Evolutionary conservation across 768 basidiomycete species (phyloP).

Genomic region (Tremella mesenterica): DNA sequence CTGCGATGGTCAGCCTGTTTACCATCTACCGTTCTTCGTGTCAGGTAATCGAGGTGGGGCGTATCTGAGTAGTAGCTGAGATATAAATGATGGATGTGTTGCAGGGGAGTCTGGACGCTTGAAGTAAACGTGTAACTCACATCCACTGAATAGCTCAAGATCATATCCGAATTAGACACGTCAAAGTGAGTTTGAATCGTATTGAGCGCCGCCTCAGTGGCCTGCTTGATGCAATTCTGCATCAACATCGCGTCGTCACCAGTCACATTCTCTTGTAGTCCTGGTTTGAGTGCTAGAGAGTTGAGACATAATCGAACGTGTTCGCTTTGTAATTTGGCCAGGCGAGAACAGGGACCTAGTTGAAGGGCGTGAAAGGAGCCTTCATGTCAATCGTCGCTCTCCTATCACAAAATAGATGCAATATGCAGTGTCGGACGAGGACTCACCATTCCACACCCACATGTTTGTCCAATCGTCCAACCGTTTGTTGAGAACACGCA

Average conservation of each 20-base stretch:
- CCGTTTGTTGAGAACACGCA: conserved; percentile 15
- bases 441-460: conserved; percentile 16
- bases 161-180: conserved; percentile 8
- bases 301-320: conserved; percentile 23
- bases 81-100: too few species aligned
- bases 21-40: neutral
- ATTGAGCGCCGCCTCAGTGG: conserved; percentile 14
- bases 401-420: neutral
- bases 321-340: conserved; percentile 16
- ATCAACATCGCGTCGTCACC: neutral
- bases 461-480: conserved; percentile 16
- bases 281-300: conserved; percentile 15
- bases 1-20: neutral
- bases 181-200: conserved; percentile 16
- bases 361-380: conserved; percentile 12
- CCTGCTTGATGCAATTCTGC: conserved; percentile 6
- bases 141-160: conserved; percentile 18
- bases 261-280: conserved; percentile 3
- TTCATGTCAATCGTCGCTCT: neutral
- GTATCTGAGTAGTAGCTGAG: too few species aligned
- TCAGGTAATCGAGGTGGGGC: too few species aligned
- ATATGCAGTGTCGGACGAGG: too few species aligned
- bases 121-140: conserved; percentile 2
- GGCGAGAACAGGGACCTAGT: conserved; percentile 8
- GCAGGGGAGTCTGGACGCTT: neutral